phyloP scores from a whole-genome alignment of 306 rosid genomes.

The Dalbergia oliveri region DNA sequence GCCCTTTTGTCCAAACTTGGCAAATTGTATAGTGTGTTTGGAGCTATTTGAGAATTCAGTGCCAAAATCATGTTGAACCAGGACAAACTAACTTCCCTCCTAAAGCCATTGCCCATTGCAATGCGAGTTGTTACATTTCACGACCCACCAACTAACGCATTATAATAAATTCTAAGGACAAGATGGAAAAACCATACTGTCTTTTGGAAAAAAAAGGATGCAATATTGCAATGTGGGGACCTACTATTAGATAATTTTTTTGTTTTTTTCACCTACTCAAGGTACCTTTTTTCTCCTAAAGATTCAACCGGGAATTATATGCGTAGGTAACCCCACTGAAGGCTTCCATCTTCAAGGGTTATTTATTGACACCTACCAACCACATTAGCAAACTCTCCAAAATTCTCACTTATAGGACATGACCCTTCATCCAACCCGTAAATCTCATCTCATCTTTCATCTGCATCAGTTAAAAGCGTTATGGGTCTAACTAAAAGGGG shows the following conservation, averaged over 20 bases:
- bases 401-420: background rate
- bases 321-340: conserved; percentile 34
- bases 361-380: conserved; percentile 36
- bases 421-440: background rate
- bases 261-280: conserved; percentile 18
- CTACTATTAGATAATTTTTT: background rate
- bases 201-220: conserved; percentile 5
- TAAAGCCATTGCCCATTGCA: background rate
- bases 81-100: conserved; percentile 28
- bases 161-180: conserved; percentile 29
- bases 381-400: background rate
- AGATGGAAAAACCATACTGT: background rate
- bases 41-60: conserved; percentile 7
- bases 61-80: conserved; percentile 6
- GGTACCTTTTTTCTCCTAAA: conserved; percentile 10
- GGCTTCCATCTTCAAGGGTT: conserved; percentile 39
- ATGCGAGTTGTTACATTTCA: conserved; percentile 35
- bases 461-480: background rate
- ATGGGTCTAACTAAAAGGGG: conserved; percentile 4
- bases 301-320: conserved; percentile 47
- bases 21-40: background rate
- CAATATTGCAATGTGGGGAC: background rate
- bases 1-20: background rate
- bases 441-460: conserved; percentile 12
- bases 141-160: conserved; percentile 39